Base-by-base conservation (phyloP, 2,329 filamentous ascomycete genomes). In the Hymenoscyphus infarciens region DNA sequence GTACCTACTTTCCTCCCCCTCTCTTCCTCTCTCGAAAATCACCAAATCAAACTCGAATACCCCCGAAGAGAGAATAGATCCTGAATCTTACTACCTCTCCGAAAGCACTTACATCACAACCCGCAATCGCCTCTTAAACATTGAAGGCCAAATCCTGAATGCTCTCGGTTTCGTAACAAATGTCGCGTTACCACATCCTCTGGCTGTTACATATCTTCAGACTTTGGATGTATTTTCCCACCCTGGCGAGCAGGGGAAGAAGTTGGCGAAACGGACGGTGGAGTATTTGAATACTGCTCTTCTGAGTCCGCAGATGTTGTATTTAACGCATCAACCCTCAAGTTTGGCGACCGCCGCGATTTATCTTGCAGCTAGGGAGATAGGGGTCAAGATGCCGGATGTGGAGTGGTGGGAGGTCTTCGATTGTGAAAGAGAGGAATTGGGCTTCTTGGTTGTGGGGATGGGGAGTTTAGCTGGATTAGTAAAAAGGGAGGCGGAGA, bases 401-500 rank as follows among this genome's bases (percentile, higher is more conserved):
- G 85, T 84, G 56, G 88, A 91, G 66, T 99, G 95, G 95, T 99
- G 95, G 95, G 93, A 97, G 76, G 91, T 98, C 0, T 98, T 98
- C 75, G 95, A 99, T 75, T 91, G 95, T 7, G 93, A 97, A 71
- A 83, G 95, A 58, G 95, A 99, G 79, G 92, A 97, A 74, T 81
- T 99, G 39, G 95, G 95, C 0, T 98, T 98, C 70, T 77, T 98
- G 63, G 92, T 96, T 3, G 91, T 97, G 11, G 92, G 83, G 0
- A 85, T 97, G 83, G 81, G 86, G 65, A 97, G 93, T 71, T 79
- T 96, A 61, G 87, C 89, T 66, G 87, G 85, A 0, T 92, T 71
- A 39, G 70, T 61, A 5, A 61, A 49, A 56, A 69, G 64, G 56
- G 68, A 69, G 39, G 55, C 45, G 16, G 63, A 64, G 59, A 66